Percentiles rank a stretch among this genome's conserved stretches.
Conservation (phyloP, 768 basidiomycete species). For the Gloeophyllum trabeum region DNA sequence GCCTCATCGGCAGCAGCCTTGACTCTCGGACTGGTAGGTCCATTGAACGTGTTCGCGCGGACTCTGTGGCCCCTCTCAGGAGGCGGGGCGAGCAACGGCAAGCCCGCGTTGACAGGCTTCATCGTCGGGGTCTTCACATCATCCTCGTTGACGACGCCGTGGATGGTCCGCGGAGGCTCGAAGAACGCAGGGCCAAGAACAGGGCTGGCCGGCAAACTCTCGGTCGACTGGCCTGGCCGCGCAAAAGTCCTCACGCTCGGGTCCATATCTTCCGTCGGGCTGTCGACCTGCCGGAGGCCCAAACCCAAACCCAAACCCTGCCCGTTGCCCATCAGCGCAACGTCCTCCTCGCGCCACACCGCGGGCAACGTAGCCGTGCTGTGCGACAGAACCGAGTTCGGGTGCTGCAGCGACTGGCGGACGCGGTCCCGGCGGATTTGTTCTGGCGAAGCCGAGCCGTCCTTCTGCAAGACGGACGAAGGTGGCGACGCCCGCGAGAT, state of each 20-base stretch:
- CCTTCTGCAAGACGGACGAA: background rate
- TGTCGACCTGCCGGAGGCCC: slow-evolving; percentile 17
- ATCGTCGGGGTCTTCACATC: background rate
- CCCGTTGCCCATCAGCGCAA: too few species aligned
- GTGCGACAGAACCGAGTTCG: background rate
- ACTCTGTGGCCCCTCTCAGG: background rate
- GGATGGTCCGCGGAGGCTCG: background rate
- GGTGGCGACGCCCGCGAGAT: background rate
- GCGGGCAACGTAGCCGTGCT: slow-evolving; percentile 24
- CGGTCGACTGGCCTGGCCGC: slow-evolving; percentile 68
- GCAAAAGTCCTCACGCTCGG: slow-evolving; percentile 68
- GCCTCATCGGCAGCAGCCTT: background rate
- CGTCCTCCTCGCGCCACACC: slow-evolving; percentile 2
- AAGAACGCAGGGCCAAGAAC: background rate
- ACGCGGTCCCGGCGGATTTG: slow-evolving; percentile 1
- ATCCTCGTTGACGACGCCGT: background rate
- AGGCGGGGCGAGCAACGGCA: background rate
- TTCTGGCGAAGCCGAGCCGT: background rate
- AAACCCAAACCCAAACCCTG: background rate
- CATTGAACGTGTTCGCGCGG: background rate
- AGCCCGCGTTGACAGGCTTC: background rate
- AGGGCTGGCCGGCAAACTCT: slow-evolving; percentile 39
- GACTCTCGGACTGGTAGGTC: too few species aligned
- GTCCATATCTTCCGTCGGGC: slow-evolving; percentile 47
- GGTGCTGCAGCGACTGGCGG: slow-evolving; percentile 7